Evolutionary conservation across 2,329 filamentous ascomycete species (phyloP), one percentile per base, ranked within the genome.

Genomic region (Cytospora chrysosperma): DNA sequence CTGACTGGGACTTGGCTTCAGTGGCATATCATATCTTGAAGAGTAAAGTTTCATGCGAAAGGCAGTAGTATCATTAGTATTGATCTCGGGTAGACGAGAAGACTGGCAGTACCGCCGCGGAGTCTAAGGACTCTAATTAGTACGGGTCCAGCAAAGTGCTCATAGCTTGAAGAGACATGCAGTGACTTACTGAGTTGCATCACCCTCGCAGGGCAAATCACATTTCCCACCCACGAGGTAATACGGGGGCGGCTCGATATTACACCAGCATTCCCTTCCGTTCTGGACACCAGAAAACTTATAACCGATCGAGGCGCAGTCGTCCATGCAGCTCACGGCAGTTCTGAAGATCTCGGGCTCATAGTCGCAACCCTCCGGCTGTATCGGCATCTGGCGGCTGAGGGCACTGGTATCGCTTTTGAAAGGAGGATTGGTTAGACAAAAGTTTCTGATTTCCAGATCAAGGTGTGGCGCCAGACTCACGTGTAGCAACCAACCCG

Each of bases 221-320:
- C 61, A 63, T 19, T 7, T 24, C 30, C 49, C 54, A 24, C 32
- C 54, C 32, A 5, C 19, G 7, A 49, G 24, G 21, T 24, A 10
- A 15, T 47, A 10, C 17, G 27, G 24, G 21, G 61, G 55, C 9
- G 17, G 6, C 7, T 30, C n/a, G 19, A 47, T 24, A 15, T 27
- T n/a, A 12, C 61, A 63, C 27, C 30, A 63, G n/a, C 61, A 59
- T 27, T 63, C 49, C 21, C 52, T 17, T 19, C 61, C 47, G 49
- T 63, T 17, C 47, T 59, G 47, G 30, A 63, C 47, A 21, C 61
- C 55, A 19, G 32, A 19, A 27, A 27, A 54, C 2, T 28, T 43
- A n/a, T 52, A 59, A 2, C 55, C 61, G 15, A 27, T 24, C 17
- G 10, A 19, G 8, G 24, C n/a, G 49, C 61, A 63, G 4, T 43